Evolutionary conservation across 2,329 filamentous ascomycete species (phyloP).

Genomic region (Trichoderma pleuroti): DNA sequence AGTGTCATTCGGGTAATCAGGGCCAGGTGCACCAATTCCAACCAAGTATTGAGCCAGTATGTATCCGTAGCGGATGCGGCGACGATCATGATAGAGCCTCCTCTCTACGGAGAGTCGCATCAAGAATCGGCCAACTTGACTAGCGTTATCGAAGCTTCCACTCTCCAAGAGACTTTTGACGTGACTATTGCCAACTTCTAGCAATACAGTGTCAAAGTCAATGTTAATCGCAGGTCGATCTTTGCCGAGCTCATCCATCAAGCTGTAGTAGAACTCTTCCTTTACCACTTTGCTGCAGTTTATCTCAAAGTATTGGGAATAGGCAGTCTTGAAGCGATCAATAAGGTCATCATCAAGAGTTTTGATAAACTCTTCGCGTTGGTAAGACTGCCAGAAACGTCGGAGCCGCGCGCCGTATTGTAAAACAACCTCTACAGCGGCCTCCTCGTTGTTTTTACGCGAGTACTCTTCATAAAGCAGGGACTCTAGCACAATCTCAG

Average conservation of each 20-base stretch:
- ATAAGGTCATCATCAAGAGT: not conserved
- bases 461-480: not conserved
- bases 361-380: not conserved
- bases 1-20: conserved; percentile 26
- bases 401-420: not conserved
- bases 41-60: conserved; percentile 44
- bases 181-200: conserved; percentile 29
- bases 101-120: conserved; percentile 25
- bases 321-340: not conserved
- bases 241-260: conserved; percentile 38
- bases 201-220: conserved; percentile 39
- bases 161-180: conserved; percentile 27
- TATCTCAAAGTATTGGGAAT: not conserved
- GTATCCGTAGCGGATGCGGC: conserved; percentile 42
- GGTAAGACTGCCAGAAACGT: not conserved
- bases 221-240: conserved; percentile 31
- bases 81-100: conserved; percentile 38
- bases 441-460: not conserved
- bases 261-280: conserved; percentile 39
- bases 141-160: not conserved
- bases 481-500: not conserved
- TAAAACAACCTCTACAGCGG: not conserved
- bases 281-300: not conserved
- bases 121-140: not conserved
- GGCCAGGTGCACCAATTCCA: conserved; percentile 36